Conservation (phyloP, 495 filamentous ascomycete species). For the Chaetomium cochliodes region DNA sequence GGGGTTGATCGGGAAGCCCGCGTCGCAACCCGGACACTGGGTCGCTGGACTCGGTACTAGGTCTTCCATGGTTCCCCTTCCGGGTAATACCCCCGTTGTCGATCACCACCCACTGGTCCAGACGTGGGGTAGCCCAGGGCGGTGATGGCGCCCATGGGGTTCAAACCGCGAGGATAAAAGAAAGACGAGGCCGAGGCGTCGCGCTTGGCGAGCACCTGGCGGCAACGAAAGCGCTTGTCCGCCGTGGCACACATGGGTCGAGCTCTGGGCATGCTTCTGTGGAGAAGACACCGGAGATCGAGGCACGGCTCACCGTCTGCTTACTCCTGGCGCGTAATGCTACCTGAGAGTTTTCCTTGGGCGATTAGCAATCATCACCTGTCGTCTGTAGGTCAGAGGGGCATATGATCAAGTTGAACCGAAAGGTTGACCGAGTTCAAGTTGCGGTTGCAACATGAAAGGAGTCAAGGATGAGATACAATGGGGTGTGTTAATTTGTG, state of each 20-base stretch:
- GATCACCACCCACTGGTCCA: conserved; percentile 10
- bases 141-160: background rate
- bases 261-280: background rate
- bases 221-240: background rate
- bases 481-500: too few relatives aligned
- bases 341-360: too few relatives aligned
- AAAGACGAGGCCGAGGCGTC: background rate
- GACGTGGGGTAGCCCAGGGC: background rate
- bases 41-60: conserved; percentile 17
- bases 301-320: background rate
- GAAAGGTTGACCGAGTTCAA: too few relatives aligned
- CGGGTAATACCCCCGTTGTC: conserved; percentile 13
- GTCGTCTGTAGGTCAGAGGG: too few relatives aligned
- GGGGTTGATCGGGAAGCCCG: background rate
- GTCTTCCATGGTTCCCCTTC: conserved; percentile 27
- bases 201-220: background rate
- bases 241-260: background rate
- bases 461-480: too few relatives aligned
- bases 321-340: too few relatives aligned
- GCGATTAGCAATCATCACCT: too few relatives aligned
- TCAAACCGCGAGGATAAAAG: background rate
- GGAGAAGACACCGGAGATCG: background rate
- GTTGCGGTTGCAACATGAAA: too few relatives aligned
- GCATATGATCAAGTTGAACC: too few relatives aligned
- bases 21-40: conserved; percentile 12